phyloP scores from a whole-genome alignment of 305 asterid species.

The Solanum chacoense region DNA sequence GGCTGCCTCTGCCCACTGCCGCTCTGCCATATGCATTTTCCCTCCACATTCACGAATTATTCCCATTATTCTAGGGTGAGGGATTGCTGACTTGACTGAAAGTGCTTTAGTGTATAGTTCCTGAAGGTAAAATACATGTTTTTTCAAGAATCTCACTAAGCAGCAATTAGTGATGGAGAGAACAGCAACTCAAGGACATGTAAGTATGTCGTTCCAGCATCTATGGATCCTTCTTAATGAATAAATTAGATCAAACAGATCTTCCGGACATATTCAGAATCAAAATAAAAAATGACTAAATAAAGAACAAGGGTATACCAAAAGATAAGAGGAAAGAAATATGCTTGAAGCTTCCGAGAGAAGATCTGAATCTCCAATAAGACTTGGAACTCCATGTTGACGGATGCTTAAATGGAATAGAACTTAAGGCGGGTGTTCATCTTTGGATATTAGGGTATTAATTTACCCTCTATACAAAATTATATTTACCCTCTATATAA shows the following conservation, averaged over 20 bases:
- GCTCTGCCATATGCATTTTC: constrained; percentile 97
- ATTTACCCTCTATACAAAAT: neutral
- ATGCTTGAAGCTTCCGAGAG: neutral
- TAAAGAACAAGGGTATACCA: neutral
- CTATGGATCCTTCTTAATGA: neutral
- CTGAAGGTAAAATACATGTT: constrained; percentile 25
- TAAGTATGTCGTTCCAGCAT: neutral
- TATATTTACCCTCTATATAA: neutral
- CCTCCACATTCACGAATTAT: constrained; percentile 99
- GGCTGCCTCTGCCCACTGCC: constrained; percentile 95
- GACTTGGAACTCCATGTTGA: neutral
- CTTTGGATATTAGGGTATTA: neutral
- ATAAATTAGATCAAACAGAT: neutral
- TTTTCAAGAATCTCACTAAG: neutral
- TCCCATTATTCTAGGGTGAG: constrained; percentile 99
- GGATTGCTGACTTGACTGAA: constrained; percentile 90
- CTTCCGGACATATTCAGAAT: neutral
- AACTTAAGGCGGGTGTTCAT: neutral
- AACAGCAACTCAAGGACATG: neutral
- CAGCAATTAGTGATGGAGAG: neutral
- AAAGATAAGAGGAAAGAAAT: neutral
- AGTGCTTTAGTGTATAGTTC: constrained; percentile 81
- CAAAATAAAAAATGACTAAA: neutral
- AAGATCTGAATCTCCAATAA: neutral
- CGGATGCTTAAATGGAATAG: neutral